Evolutionary conservation across 352 stramenopile species (phyloP), one percentile per base, ranked within the genome.

Genomic region (Globisporangium solare): DNA sequence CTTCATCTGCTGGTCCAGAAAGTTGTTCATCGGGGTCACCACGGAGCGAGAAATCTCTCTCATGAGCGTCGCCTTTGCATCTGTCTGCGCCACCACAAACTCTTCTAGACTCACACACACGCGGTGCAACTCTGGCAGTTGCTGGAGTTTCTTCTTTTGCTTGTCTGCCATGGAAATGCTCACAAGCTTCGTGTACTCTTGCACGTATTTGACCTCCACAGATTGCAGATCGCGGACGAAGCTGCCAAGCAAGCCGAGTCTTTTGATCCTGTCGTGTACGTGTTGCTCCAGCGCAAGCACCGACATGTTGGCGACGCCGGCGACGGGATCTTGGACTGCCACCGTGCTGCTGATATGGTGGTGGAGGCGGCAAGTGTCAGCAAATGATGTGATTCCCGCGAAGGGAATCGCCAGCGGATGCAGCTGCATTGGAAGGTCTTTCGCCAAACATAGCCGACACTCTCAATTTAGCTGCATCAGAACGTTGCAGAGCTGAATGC

Each of bases 121-220:
- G 6, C 53, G 48, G 20, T 54, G 53, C 1, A 83, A 65, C 31
- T 58, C 56, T 15, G 69, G 56, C 17, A 63, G 32, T 11, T 46
- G 48, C 21, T 57, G 12, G 7, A 61, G 52, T 3, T 47, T 54
- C n/a, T 47, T n/a, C 2, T 43, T 51, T 21, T 57, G 12, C 12
- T 63, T 60, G 21, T 47, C 50, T 3, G 60, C 42, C 0, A 67
- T 15, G 32, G 43, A 35, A 35, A 35, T 41, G 54, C 71, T 55
- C 37, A 54, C 58, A 14, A 86, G 54, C 45, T 68, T 69, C 27
- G 22, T 43, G 51, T 67, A 73, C 2, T 63, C 61, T 3, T 55
- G 40, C 12, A 64, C 67, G 54, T 81, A 78, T 50, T 71, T 76
- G 27, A 75, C 63, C 40, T 83, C 64, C 11, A 49, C 55, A 6